Conservation (phyloP, 495 filamentous ascomycete species). For the Xanthoparmelia taractica region DNA sequence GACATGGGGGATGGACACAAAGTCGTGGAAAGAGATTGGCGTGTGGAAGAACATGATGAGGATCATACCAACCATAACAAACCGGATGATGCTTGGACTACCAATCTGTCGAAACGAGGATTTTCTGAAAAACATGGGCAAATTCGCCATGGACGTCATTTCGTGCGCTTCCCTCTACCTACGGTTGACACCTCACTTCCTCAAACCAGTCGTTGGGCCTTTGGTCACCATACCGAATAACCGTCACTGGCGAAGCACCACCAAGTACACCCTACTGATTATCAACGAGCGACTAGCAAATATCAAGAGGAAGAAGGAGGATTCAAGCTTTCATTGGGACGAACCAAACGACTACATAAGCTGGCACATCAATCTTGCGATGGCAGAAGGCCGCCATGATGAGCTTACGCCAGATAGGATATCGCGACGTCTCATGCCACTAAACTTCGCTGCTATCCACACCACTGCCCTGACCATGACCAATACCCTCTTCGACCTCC, state of each 20-base stretch:
- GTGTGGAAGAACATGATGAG: constrained; percentile 29
- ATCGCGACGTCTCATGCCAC: constrained; percentile 31
- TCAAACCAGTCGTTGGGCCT: constrained; percentile 31
- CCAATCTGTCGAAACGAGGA: constrained; percentile 32
- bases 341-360: constrained; percentile 31
- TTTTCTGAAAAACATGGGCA: constrained; percentile 24
- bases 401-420: constrained; percentile 29
- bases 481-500: constrained; percentile 38
- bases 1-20: constrained; percentile 27
- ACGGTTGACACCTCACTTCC: constrained; percentile 22
- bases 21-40: constrained; percentile 28
- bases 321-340: constrained; percentile 22
- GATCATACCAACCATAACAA: constrained; percentile 32
- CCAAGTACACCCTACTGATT: constrained; percentile 26
- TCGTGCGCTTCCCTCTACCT: not conserved
- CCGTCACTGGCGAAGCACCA: constrained; percentile 14
- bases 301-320: constrained; percentile 22
- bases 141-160: constrained; percentile 12
- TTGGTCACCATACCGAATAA: constrained; percentile 17
- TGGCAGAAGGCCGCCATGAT: constrained; percentile 19
- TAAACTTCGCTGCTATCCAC: constrained; percentile 47
- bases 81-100: constrained; percentile 36
- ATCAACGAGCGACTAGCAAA: constrained; percentile 23
- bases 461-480: constrained; percentile 43
- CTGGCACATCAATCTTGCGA: constrained; percentile 25